These are phyloP conservation scores for Brettanomyces nanus DNA, from an alignment of 805 yeast species.

Conservation along the genomic window DNA sequence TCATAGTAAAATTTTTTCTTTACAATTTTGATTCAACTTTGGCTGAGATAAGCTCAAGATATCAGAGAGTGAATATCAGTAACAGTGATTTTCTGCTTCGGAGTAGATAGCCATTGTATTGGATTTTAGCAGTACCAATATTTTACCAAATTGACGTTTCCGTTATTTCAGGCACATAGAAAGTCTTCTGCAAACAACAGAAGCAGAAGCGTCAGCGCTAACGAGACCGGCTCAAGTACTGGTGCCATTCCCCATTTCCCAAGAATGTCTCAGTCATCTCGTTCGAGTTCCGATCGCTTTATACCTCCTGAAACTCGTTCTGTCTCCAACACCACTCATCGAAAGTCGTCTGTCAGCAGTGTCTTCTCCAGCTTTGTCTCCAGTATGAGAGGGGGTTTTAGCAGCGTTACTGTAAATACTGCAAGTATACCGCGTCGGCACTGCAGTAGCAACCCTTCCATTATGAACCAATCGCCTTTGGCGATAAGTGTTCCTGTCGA, in stretches of 20 bases:
- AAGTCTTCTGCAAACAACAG: background rate
- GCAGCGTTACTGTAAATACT: conserved; percentile 1
- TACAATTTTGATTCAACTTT: too few species aligned
- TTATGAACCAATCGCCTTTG: too few species aligned
- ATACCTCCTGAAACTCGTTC: conserved; percentile 5
- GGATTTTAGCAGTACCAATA: too few species aligned
- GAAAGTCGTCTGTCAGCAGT: conserved; percentile 23
- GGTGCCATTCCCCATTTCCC: conserved; percentile 19
- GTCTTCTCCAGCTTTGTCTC: conserved; percentile 20
- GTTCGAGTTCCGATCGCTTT: conserved; percentile 4
- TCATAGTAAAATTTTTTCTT: too few species aligned
- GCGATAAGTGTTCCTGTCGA: too few species aligned
- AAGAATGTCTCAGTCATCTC: conserved; percentile 3
- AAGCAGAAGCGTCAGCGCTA: background rate
- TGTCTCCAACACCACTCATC: background rate
- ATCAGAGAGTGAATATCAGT: too few species aligned
- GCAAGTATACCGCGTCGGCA: conserved; percentile 1
- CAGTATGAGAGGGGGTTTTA: conserved; percentile 18
- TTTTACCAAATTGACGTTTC: background rate
- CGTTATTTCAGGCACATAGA: background rate
- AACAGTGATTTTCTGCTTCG: too few species aligned
- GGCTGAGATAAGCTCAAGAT: too few species aligned
- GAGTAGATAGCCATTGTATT: too few species aligned
- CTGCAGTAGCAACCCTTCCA: background rate
- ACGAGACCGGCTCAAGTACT: background rate